These are phyloP conservation scores for Aspergillus hiratsukae DNA, from an alignment of 2,329 filamentous ascomycete genomes.

Conservation along the genomic window DNA sequence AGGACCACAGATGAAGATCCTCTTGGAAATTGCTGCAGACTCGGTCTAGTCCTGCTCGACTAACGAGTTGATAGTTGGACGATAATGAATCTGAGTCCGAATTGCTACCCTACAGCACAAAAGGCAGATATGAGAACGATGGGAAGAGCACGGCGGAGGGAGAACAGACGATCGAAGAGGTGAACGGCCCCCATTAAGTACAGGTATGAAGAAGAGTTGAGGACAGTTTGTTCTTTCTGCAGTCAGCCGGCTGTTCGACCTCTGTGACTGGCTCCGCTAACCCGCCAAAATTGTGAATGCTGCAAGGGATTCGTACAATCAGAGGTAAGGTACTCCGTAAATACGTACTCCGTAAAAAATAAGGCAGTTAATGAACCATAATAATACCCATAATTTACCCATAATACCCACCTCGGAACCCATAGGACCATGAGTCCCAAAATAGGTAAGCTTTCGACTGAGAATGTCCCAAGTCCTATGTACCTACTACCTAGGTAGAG, in stretches of 20 bases:
- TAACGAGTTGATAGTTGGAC: not conserved
- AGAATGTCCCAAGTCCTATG: not conserved
- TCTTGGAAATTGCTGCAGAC: not conserved
- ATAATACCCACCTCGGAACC: not conserved
- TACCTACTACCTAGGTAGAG: no score
- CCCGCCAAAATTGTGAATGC: slow-evolving; percentile 9
- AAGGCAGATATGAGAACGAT: slow-evolving; percentile 6
- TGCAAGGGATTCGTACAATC: slow-evolving; percentile 17
- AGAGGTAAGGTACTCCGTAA: not conserved
- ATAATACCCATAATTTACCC: not conserved
- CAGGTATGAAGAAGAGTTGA: slow-evolving; percentile 22
- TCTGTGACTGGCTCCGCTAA: slow-evolving; percentile 24
- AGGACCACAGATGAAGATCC: not conserved
- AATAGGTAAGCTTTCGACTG: not conserved
- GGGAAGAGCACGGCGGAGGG: slow-evolving; percentile 4
- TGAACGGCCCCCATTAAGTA: slow-evolving; percentile 12
- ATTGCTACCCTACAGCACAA: not conserved
- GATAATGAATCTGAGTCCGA: not conserved
- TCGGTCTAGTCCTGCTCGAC: not conserved
- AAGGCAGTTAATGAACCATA: not conserved
- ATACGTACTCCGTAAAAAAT: not conserved
- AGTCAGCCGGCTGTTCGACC: slow-evolving; percentile 19
- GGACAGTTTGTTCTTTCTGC: slow-evolving; percentile 43
- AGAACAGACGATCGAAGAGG: slow-evolving; percentile 2
- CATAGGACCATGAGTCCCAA: not conserved